A percentile compares a stretch with the other conserved stretches of the same genome.
phyloP scores from a whole-genome alignment of 164 flowering plant genomes.

The Piper betle region DNA sequence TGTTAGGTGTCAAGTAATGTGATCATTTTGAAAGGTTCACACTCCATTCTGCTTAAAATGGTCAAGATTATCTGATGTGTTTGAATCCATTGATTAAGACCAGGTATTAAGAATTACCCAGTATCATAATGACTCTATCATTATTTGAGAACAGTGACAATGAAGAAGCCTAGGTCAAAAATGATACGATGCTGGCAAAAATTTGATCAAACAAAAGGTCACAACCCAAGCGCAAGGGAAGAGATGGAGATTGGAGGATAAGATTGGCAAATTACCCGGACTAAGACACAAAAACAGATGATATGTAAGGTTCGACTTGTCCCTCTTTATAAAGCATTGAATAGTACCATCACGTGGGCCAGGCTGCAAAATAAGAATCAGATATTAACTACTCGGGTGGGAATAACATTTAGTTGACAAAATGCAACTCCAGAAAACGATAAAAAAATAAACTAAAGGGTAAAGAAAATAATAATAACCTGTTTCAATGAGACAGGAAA shows the following conservation, averaged over 20 bases:
- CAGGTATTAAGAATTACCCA: too few relatives aligned
- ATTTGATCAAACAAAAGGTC: background rate
- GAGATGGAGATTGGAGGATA: background rate
- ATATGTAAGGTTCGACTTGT: constrained; percentile 71
- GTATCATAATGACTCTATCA: too few relatives aligned
- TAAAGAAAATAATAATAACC: constrained; percentile 21
- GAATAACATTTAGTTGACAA: background rate
- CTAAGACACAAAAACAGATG: constrained; percentile 82
- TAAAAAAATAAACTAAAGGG: background rate
- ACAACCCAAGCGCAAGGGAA: too few relatives aligned
- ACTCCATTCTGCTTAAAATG: too few relatives aligned
- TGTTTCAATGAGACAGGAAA: constrained; percentile 88
- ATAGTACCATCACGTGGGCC: constrained; percentile 83
- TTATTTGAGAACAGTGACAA: too few relatives aligned
- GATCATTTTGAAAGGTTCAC: too few relatives aligned
- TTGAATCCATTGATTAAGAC: too few relatives aligned
- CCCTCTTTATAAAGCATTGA: constrained; percentile 88
- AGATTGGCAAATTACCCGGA: constrained; percentile 43
- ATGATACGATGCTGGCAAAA: too few relatives aligned
- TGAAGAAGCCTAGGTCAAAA: too few relatives aligned
- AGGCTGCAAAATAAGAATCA: constrained; percentile 35
- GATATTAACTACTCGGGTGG: background rate
- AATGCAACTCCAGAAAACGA: background rate
- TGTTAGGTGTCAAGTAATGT: too few relatives aligned
- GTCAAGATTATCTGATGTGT: too few relatives aligned